These are phyloP conservation scores for Gymnopus androsaceus DNA, from an alignment of 1,284 basidiomycete species.

Conservation along the genomic window DNA sequence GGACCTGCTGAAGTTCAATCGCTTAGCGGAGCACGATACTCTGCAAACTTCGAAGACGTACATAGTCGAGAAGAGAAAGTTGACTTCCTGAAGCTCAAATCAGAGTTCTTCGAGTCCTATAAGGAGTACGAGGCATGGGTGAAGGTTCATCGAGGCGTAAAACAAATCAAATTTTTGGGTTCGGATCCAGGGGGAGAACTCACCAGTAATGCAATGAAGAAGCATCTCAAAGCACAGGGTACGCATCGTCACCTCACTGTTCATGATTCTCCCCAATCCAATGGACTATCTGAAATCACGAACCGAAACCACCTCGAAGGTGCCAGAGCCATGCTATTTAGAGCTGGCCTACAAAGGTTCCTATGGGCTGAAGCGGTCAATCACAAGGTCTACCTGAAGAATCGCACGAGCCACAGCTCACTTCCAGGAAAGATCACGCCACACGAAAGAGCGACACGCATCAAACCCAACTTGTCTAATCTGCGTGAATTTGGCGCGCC, in stretches of 20 bases:
- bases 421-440: conserved; percentile 30
- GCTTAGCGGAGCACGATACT: conserved; percentile 29
- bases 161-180: conserved; percentile 27
- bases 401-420: conserved; percentile 30
- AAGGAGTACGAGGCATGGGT: conserved; percentile 29
- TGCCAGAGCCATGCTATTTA: conserved; percentile 27
- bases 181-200: conserved; percentile 34
- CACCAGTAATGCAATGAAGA: conserved; percentile 25
- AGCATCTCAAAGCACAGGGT: conserved; percentile 27
- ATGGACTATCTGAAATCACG: conserved; percentile 34
- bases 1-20: conserved; percentile 27
- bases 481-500: conserved; percentile 25
- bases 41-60: conserved; percentile 30
- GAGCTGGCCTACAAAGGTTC: conserved; percentile 25
- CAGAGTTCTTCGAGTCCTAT: conserved; percentile 26
- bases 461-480: conserved; percentile 30
- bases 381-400: conserved; percentile 33
- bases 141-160: conserved; percentile 22
- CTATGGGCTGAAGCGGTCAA: conserved; percentile 35
- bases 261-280: conserved; percentile 37
- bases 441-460: conserved; percentile 25
- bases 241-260: conserved; percentile 31
- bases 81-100: conserved; percentile 28
- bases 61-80: conserved; percentile 19
- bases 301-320: conserved; percentile 33